These are phyloP conservation scores for Fraxinus ornus DNA, from an alignment of 305 asterid genomes.

Conservation along the genomic window DNA sequence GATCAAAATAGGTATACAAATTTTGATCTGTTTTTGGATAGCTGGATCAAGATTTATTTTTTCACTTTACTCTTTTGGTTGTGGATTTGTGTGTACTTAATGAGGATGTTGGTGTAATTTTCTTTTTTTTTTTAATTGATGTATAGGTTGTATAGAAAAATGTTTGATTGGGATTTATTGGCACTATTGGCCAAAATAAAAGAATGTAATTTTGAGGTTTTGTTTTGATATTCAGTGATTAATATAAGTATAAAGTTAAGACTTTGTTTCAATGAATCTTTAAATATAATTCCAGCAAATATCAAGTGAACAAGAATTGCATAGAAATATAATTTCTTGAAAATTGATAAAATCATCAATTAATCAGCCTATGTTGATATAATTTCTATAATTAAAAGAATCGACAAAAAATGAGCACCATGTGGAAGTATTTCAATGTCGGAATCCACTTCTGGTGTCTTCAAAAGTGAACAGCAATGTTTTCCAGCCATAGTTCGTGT, in stretches of 20 bases:
- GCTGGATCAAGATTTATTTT: background rate
- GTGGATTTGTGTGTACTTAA: background rate
- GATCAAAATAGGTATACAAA: background rate
- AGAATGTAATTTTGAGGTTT: background rate
- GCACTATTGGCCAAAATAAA: background rate
- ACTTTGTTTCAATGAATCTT: background rate
- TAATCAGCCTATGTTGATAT: background rate
- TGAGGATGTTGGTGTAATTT: background rate
- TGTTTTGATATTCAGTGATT: background rate
- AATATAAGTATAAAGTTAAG: background rate
- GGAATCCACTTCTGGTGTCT: slow-evolving; percentile 82
- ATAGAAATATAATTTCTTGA: background rate
- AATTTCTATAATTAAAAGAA: background rate
- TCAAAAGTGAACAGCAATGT: slow-evolving; percentile 72
- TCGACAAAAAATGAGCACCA: slow-evolving; percentile 25
- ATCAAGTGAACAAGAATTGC: background rate
- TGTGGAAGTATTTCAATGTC: slow-evolving; percentile 68
- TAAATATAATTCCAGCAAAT: background rate
- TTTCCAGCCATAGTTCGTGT: slow-evolving; percentile 88
- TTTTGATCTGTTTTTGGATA: background rate
- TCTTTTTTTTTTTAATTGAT: background rate
- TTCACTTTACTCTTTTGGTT: background rate
- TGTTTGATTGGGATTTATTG: background rate
- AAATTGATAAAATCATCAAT: background rate
- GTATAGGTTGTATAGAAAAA: background rate